Base-by-base conservation (phyloP, 768 basidiomycete genomes). In the Hericium erinaceus region DNA sequence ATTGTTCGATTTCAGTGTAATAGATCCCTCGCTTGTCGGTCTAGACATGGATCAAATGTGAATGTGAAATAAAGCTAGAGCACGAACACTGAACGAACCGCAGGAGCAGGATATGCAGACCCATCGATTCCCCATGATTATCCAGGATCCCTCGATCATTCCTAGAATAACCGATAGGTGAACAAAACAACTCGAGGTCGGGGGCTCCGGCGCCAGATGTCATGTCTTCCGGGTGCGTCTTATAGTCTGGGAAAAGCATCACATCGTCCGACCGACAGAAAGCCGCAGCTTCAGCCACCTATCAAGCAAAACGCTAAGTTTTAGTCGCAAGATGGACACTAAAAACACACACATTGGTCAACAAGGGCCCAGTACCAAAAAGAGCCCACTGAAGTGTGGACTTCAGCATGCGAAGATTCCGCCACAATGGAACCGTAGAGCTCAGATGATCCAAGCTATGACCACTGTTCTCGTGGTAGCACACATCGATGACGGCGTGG, bases 401-500 rank as follows among this genome's bases (percentile, higher is more conserved):
- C 56, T 39, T 48, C 51, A 40, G 28, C 52, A 18, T 7, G 48
- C 53, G 56, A 33, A 49, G 18, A 53, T 11, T 20, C 37, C 44
- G 28, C 33, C 33, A 33, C 33, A 26, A 26, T 5, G 33, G 33
- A 10, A 33, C 33, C 33, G 9, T 33, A 33, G 33, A 33, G 33
- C 33, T 56, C 37, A 81, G 58, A 60, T 69, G 79, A 57, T 71
- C 75, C 13, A 78, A 41, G 6, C 78, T 75, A 5, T 70, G 64
- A 54, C 75, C 72, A 2, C 69, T 69, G 59, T 77, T 83, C 60
- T 84, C 82, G 60, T 75, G 76, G 67, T 80, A 75, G 61, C 75
- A 74, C 24, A 82, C 54, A 63, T 77, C 73, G 52, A 86, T 75
- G 13, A 76, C 74, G 3, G 77, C 74, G 64, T 92, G 91, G 65